Evolutionary conservation across 192 early-diverging fungal species (phyloP).

Genomic region (Umbelopsis ramanniana): DNA sequence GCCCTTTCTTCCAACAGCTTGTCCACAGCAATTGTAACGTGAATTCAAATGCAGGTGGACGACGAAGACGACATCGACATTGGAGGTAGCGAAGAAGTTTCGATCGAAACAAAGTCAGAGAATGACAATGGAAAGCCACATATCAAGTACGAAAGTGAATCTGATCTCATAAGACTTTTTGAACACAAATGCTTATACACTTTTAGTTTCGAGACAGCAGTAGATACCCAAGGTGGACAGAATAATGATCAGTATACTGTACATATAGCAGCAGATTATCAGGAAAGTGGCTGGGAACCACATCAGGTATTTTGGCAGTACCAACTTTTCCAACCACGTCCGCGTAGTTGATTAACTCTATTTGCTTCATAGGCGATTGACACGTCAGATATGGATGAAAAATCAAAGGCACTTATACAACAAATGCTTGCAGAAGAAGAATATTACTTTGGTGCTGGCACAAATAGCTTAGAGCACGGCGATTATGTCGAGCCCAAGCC

Average conservation of each 20-base stretch:
- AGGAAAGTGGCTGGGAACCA: conserved; percentile 5
- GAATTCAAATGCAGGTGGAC: conserved; percentile 14
- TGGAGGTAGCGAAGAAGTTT: conserved; percentile 23
- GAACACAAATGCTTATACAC: not conserved
- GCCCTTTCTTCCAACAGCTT: too few species aligned
- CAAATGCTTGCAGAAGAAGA: conserved; percentile 68
- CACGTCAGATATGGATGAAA: conserved; percentile 54
- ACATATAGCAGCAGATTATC: conserved; percentile 11
- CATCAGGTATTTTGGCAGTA: not conserved
- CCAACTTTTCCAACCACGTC: not conserved
- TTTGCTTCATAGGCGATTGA: not conserved
- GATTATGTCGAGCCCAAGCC: not conserved
- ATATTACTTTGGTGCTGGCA: conserved; percentile 54
- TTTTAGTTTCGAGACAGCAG: not conserved
- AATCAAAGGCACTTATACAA: conserved; percentile 58
- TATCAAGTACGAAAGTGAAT: not conserved
- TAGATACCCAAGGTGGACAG: not conserved
- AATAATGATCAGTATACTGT: not conserved
- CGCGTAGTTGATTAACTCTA: not conserved
- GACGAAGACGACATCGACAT: conserved; percentile 32
- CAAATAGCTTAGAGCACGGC: conserved; percentile 20
- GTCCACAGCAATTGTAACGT: not conserved
- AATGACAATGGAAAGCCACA: not conserved
- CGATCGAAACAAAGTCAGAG: not conserved
- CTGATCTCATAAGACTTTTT: not conserved